Evolutionary conservation across 192 early-diverging fungal species (phyloP).

Genomic region (Physocladia obscura): DNA sequence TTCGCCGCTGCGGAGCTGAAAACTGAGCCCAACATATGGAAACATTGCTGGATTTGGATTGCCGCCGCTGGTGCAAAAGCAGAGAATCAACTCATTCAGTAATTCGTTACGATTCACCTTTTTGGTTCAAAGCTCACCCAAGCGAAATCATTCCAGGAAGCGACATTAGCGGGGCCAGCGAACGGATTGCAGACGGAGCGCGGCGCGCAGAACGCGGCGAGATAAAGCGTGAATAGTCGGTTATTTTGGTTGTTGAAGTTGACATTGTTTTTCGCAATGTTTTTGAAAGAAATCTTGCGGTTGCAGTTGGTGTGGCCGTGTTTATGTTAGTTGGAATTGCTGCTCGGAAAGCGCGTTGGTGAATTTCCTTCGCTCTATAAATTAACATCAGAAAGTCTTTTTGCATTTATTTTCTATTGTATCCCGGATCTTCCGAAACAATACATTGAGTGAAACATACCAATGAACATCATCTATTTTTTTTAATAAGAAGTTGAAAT

Average conservation of each 20-base stretch:
- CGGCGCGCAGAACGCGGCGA: conserved; percentile 31
- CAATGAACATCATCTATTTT: no score
- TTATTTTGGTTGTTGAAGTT: conserved; percentile 6
- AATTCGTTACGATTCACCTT: not conserved
- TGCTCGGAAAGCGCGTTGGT: no score
- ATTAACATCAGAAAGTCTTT: no score
- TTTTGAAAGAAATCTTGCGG: not conserved
- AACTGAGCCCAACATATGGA: conserved; percentile 46
- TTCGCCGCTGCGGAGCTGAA: conserved; percentile 46
- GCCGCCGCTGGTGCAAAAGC: conserved; percentile 47
- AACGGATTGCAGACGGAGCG: conserved; percentile 52
- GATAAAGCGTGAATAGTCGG: conserved; percentile 46
- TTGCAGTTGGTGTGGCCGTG: no score
- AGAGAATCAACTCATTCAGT: conserved; percentile 7
- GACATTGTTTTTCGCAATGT: no score
- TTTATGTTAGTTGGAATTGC: no score
- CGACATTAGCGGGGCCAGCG: conserved; percentile 23
- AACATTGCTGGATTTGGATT: conserved; percentile 52
- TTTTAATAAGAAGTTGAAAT: no score
- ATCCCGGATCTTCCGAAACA: no score
- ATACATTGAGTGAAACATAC: no score
- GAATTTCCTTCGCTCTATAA: no score
- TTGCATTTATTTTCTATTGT: no score
- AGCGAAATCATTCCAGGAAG: conserved; percentile 45
- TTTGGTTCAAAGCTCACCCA: not conserved